Conservation (phyloP, 352 stramenopile species). For the Elongisporangium senticosum region DNA sequence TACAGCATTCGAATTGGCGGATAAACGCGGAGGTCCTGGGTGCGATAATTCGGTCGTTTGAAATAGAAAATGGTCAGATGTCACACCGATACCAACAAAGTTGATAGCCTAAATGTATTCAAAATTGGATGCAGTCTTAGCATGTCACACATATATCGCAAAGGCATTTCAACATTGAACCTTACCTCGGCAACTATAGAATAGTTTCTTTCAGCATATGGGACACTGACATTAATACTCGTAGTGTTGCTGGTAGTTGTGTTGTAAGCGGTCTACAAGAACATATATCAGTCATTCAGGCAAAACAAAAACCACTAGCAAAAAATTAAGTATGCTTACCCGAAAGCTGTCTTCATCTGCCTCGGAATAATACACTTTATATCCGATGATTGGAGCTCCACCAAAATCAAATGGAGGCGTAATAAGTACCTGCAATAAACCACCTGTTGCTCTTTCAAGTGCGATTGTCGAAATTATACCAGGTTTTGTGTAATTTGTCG, state of each 20-base stretch:
- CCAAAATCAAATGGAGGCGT: constrained; percentile 28
- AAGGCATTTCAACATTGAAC: no score
- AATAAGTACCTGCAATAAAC: constrained; percentile 32
- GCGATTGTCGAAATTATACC: constrained; percentile 15
- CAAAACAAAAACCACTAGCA: not conserved
- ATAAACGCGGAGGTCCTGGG: constrained; percentile 36
- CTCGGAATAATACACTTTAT: constrained; percentile 12
- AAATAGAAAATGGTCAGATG: constrained; percentile 24
- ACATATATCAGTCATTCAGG: not conserved
- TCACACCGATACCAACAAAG: constrained; percentile 22
- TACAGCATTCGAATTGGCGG: not conserved
- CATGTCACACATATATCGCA: no score
- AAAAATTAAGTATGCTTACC: not conserved
- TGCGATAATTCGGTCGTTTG: constrained; percentile 26
- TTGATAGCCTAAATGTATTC: constrained; percentile 29
- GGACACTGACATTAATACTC: constrained; percentile 28
- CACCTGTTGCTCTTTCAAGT: constrained; percentile 31
- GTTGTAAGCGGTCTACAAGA: constrained; percentile 22
- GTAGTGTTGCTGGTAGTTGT: constrained; percentile 13
- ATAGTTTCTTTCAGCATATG: constrained; percentile 28
- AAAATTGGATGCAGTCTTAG: constrained; percentile 1
- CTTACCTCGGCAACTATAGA: constrained; percentile 29
- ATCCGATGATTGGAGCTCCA: constrained; percentile 30
- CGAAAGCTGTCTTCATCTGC: constrained; percentile 1
- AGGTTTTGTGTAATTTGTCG: constrained; percentile 36